Percentiles rank a stretch among this genome's conserved stretches.
Evolutionary conservation across 805 yeast species (phyloP).

Genomic region (Peterozyma toletana): DNA sequence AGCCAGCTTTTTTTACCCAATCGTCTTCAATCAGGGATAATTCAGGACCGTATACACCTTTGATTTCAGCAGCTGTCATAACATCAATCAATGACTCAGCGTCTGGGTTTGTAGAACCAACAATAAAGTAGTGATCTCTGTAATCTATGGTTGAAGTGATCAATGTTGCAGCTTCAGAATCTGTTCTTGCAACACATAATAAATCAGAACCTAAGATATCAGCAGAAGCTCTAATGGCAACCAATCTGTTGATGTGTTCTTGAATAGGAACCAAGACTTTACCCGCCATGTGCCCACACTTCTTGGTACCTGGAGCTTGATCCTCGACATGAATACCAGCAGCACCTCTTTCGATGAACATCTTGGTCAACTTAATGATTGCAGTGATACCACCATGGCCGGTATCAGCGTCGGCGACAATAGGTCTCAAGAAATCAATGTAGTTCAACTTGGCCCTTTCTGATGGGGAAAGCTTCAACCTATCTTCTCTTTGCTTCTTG

Average conservation of each 20-base stretch:
- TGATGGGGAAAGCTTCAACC: constrained; percentile 51
- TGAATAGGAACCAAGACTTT: constrained; percentile 95
- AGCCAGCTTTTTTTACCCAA: constrained; percentile 78
- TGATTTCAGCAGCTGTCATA: constrained; percentile 73
- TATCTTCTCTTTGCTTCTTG: constrained; percentile 88
- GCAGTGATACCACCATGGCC: constrained; percentile 99
- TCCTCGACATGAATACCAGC: constrained; percentile 99
- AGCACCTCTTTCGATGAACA: constrained; percentile 97
- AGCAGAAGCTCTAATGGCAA: constrained; percentile 91
- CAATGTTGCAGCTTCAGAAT: constrained; percentile 95
- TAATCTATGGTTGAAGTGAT: constrained; percentile 89
- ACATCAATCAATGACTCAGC: constrained; percentile 67
- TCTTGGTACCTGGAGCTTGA: constrained; percentile 98
- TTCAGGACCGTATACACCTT: constrained; percentile 65
- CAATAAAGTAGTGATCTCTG: constrained; percentile 89
- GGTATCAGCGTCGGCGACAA: constrained; percentile 96
- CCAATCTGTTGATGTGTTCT: constrained; percentile 92
- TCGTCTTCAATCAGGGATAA: constrained; percentile 70
- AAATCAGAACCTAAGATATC: constrained; percentile 87
- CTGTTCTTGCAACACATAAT: constrained; percentile 89
- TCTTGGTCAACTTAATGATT: constrained; percentile 86
- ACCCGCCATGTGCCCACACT: constrained; percentile 99
- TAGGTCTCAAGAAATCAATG: constrained; percentile 88
- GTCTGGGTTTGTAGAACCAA: constrained; percentile 86
- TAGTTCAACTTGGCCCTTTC: constrained; percentile 67